phyloP scores from a whole-genome alignment of 78 protist genomes.

The Pelomyxa schiedti region DNA sequence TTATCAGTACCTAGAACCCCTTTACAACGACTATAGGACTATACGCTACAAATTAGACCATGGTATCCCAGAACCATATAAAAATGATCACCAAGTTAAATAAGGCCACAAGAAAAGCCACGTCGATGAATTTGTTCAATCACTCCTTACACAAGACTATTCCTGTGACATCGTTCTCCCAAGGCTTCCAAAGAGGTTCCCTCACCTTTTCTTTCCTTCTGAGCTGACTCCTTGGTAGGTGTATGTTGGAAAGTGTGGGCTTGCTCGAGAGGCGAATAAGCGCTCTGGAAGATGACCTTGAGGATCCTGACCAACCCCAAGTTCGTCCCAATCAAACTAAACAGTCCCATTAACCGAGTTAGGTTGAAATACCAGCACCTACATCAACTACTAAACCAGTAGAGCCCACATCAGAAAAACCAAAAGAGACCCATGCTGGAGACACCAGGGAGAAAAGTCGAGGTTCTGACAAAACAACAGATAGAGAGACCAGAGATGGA shows the following conservation, averaged over 20 bases:
- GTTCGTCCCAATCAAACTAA: background rate
- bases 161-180: conserved; percentile 75
- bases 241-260: background rate
- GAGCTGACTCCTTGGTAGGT: background rate
- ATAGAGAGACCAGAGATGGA: background rate
- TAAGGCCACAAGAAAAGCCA: conserved; percentile 9
- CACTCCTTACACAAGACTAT: conserved; percentile 39
- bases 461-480: background rate
- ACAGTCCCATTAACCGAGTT: background rate
- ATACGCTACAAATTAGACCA: conserved; percentile 4
- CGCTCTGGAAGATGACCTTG: conserved; percentile 52
- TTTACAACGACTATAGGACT: conserved; percentile 75
- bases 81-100: background rate
- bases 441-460: background rate
- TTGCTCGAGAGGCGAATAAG: conserved; percentile 25
- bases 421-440: background rate
- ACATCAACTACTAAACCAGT: background rate
- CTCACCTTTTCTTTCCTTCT: background rate
- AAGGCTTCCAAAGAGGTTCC: conserved; percentile 51
- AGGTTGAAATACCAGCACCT: background rate
- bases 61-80: background rate
- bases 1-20: conserved; percentile 77
- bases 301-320: conserved; percentile 11
- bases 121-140: conserved; percentile 81
- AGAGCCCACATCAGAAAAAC: background rate